Evolutionary conservation across 495 filamentous ascomycete species (phyloP).

Genomic region (Penicilliopsis zonata): DNA sequence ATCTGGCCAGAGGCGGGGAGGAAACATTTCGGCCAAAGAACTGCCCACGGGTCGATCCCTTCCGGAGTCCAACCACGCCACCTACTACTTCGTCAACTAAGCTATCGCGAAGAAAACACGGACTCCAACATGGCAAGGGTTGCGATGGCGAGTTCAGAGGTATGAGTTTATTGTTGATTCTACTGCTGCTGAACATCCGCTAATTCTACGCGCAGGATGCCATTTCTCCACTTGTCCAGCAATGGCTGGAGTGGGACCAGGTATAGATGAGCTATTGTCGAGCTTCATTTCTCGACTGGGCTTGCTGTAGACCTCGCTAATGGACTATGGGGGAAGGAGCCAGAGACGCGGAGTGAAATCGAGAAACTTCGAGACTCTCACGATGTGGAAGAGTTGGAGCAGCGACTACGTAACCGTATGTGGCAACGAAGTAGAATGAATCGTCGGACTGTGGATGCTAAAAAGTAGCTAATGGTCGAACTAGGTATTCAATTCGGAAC

Average conservation of each 20-base stretch:
- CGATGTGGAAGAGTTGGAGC: slow-evolving; percentile 41
- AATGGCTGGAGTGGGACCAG: slow-evolving; percentile 56
- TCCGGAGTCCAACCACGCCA: neutral
- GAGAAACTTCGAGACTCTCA: slow-evolving; percentile 34
- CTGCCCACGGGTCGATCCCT: neutral
- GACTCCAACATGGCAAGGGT: too few species aligned
- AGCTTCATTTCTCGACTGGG: neutral
- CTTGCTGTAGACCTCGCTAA: too few species aligned
- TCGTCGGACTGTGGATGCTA: neutral
- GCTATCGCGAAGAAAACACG: too few species aligned
- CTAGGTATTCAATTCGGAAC: slow-evolving; percentile 58
- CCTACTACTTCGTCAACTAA: too few species aligned
- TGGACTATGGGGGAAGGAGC: too few species aligned
- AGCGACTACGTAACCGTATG: slow-evolving; percentile 42
- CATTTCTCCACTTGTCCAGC: slow-evolving; percentile 23
- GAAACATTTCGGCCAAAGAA: neutral
- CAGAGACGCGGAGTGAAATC: slow-evolving; percentile 46
- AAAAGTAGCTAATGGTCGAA: slow-evolving; percentile 3
- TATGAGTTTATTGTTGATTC: slow-evolving; percentile 1
- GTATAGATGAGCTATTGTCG: too few species aligned
- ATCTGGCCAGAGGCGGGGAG: neutral
- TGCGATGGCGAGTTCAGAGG: neutral
- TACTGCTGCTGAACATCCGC: neutral
- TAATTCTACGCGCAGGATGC: slow-evolving; percentile 15
- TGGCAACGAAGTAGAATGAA: slow-evolving; percentile 1